Conservation (phyloP, 768 basidiomycete genomes). For the Kondoa subrosea region DNA sequence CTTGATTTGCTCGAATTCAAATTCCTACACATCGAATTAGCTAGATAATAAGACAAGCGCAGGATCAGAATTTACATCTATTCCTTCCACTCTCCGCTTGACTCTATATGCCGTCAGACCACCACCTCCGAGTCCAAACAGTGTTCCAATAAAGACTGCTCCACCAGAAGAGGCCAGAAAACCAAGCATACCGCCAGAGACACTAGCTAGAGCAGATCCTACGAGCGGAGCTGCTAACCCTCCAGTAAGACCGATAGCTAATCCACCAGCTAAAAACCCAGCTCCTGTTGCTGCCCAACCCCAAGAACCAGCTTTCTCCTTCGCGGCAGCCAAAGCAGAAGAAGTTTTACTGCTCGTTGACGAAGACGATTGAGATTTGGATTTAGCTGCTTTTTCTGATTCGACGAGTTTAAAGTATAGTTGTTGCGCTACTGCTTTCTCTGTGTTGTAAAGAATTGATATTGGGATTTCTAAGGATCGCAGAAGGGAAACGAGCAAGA, state of each 20-base stretch:
- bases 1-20: constrained; percentile 24
- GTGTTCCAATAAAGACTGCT: constrained; percentile 25
- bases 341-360: not conserved
- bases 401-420: constrained; percentile 18
- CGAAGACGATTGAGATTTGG: not conserved
- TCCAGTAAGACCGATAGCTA: constrained; percentile 26
- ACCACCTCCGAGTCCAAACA: constrained; percentile 22
- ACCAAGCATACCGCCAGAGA: constrained; percentile 17
- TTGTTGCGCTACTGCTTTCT: constrained; percentile 18
- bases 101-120: constrained; percentile 26
- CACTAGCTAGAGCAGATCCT: constrained; percentile 18
- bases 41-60: not conserved
- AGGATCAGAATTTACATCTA: constrained; percentile 15
- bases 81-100: constrained; percentile 24
- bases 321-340: not conserved
- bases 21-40: constrained; percentile 1
- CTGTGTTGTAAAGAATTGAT: not conserved
- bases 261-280: constrained; percentile 25
- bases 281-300: constrained; percentile 26
- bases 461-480: constrained; percentile 8
- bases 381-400: not conserved
- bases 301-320: constrained; percentile 19
- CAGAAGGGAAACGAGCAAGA: constrained; percentile 5
- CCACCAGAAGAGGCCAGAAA: constrained; percentile 24
- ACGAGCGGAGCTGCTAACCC: constrained; percentile 27